A percentile compares a stretch with the other conserved stretches of the same genome.
Conservation (phyloP, 345 rosid species). For the Lumnitzera racemosa region DNA sequence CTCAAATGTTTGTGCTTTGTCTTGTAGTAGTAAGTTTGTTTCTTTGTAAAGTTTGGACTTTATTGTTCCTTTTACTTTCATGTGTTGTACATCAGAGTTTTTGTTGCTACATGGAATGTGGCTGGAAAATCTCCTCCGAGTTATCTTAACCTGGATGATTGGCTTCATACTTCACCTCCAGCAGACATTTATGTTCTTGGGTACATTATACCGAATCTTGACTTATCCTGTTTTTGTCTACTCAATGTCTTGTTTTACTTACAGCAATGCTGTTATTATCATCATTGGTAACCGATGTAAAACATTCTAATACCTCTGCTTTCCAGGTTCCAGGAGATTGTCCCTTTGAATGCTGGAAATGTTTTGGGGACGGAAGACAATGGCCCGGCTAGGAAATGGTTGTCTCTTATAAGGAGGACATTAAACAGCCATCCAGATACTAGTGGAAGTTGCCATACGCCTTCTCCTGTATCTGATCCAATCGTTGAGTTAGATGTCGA, state of each 20-base stretch:
- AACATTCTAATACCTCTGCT: constrained; percentile 8
- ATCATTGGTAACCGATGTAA: neutral
- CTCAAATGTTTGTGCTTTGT: neutral
- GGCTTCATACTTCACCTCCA: constrained; percentile 93
- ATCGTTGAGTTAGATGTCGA: constrained; percentile 80
- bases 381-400: constrained; percentile 95
- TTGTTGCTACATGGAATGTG: constrained; percentile 98
- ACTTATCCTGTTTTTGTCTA: neutral
- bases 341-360: constrained; percentile 96
- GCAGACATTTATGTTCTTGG: constrained; percentile 97
- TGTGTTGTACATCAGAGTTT: constrained; percentile 35
- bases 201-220: constrained; percentile 24
- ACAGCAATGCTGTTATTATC: too few relatives aligned
- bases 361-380: constrained; percentile 92
- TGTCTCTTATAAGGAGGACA: constrained; percentile 76
- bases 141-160: constrained; percentile 75
- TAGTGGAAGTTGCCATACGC: constrained; percentile 47
- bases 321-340: constrained; percentile 91
- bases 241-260: neutral
- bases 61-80: constrained; percentile 2
- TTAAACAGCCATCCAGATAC: constrained; percentile 74
- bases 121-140: constrained; percentile 97
- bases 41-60: neutral
- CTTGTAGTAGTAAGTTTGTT: constrained; percentile 1
- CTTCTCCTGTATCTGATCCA: constrained; percentile 83